A percentile compares a stretch with the other conserved stretches of the same genome.
Conservation (phyloP, 1,139 yeast genomes). For the Suhomyces bokatorum region DNA sequence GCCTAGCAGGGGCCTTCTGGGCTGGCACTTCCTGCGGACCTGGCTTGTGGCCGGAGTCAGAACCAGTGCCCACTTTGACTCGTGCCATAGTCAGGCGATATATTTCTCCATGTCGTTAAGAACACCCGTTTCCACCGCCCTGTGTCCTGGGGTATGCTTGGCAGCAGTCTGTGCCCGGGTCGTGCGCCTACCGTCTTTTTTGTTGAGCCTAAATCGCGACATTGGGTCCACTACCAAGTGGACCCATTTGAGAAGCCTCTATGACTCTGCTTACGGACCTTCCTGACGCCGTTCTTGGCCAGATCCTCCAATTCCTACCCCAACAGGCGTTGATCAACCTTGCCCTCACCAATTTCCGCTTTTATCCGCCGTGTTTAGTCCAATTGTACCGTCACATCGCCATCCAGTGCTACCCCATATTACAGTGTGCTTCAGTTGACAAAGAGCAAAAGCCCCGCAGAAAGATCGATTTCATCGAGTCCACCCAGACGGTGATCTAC, state of each 20-base stretch:
- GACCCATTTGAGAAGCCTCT: background rate
- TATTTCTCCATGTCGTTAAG: too few relatives aligned
- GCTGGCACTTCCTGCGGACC: background rate
- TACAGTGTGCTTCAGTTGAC: conserved; percentile 13
- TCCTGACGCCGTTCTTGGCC: conserved; percentile 18
- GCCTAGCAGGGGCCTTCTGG: background rate
- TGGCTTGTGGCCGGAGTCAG: background rate
- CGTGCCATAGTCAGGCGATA: too few relatives aligned
- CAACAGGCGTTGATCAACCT: conserved; percentile 37
- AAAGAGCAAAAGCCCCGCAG: conserved; percentile 10
- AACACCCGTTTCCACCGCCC: too few relatives aligned
- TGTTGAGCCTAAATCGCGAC: conserved; percentile 3
- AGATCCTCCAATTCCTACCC: conserved; percentile 30
- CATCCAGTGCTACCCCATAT: conserved; percentile 27
- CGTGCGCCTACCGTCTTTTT: background rate
- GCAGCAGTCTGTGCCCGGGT: background rate
- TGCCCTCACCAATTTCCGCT: conserved; percentile 38
- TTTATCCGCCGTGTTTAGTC: conserved; percentile 36
- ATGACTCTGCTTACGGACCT: conserved; percentile 16
- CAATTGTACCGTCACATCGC: conserved; percentile 33
- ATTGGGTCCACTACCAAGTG: background rate
- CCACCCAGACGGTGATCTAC: conserved; percentile 25
- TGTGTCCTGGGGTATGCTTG: too few relatives aligned
- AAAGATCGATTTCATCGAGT: conserved; percentile 27
- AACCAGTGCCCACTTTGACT: too few relatives aligned